Percentiles rank a stretch among this genome's conserved stretches.
These are phyloP conservation scores for Cryptococcus floricola DNA, from an alignment of 1,284 basidiomycete species.

Conservation along the genomic window DNA sequence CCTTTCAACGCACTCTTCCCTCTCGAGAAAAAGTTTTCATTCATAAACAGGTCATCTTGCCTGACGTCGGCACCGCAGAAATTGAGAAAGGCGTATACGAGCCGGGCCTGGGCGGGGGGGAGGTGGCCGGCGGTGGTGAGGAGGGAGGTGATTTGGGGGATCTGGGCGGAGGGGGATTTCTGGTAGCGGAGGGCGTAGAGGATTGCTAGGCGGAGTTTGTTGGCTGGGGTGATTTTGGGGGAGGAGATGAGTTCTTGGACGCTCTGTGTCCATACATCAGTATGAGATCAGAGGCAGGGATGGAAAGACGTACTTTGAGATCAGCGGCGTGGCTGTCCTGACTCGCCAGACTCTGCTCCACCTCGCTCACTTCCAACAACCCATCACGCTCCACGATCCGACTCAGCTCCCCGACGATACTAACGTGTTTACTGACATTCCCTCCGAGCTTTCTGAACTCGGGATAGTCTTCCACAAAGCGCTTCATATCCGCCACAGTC, in stretches of 20 bases:
- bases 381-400: conserved; percentile 80
- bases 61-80: conserved; percentile 92
- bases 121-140: conserved; percentile 73
- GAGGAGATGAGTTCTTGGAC: conserved; percentile 73
- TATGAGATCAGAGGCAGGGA: background rate
- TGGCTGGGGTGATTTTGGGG: conserved; percentile 63
- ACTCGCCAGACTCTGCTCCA: conserved; percentile 93
- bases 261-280: conserved; percentile 54
- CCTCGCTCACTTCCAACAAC: conserved; percentile 83
- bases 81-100: conserved; percentile 91
- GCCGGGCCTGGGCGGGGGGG: conserved; percentile 72
- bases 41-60: conserved; percentile 96
- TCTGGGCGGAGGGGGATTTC: conserved; percentile 79
- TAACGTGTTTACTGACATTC: conserved; percentile 98
- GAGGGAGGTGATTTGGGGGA: conserved; percentile 75
- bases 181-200: conserved; percentile 94
- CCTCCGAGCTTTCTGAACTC: conserved; percentile 94
- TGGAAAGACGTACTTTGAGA: conserved; percentile 60
- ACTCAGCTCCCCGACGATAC: conserved; percentile 92
- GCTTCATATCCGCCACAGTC: conserved; percentile 95
- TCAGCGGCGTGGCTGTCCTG: conserved; percentile 78
- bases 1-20: conserved; percentile 94
- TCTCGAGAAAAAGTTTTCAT: conserved; percentile 89
- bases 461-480: conserved; percentile 97
- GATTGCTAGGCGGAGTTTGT: conserved; percentile 90